Base-by-base conservation (phyloP, 2,329 filamentous ascomycete species). In the Penicillium sumatraense region DNA sequence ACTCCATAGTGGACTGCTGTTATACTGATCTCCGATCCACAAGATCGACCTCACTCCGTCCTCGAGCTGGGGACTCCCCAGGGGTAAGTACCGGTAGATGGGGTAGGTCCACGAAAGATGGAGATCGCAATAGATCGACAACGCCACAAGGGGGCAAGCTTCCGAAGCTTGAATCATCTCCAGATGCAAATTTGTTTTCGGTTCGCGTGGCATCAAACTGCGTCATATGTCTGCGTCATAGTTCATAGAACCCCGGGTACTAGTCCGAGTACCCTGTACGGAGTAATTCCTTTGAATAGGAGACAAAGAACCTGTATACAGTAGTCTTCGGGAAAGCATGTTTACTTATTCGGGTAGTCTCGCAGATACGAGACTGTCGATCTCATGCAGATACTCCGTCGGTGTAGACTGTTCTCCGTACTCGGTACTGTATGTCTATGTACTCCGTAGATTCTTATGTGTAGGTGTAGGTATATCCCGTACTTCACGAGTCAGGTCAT, bases 91-190 rank as follows among this genome's bases (percentile, higher is more conserved):
- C n/a, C n/a, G n/a, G 33, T 51, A 27, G 53, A 53, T 27, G 42
- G 42, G 42, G 42, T 46, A 46, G 49, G 40, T 29, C 56, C 54
- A 56, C 56, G 56, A 31, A 14, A 21, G 47, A 57, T 4, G 54
- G 40, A 52, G 60, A 65, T 65, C 58, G 31, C 20, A 62, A 59
- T 59, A 58, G 51, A 62, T 54, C 49, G 26, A 18, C 36, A 49
- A 44, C 38, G 49, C 54, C 51, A 56, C 53, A 48, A 46, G 41
- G 41, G 26, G 45, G 31, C n/a, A 31, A 31, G 29, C 29, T 31
- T 31, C 11, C 36, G 45, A 52, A 53, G 50, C 47, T 54, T 41
- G 38, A 20, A n/a, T 24, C 21, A 21, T 38, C 31, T 21, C 45
- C 50, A 49, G 49, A 33, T 3, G 23, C 20, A 16, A 23, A 41